Conservation (phyloP, 2,329 filamentous ascomycete species). For the Penicillium sclerotigenum region DNA sequence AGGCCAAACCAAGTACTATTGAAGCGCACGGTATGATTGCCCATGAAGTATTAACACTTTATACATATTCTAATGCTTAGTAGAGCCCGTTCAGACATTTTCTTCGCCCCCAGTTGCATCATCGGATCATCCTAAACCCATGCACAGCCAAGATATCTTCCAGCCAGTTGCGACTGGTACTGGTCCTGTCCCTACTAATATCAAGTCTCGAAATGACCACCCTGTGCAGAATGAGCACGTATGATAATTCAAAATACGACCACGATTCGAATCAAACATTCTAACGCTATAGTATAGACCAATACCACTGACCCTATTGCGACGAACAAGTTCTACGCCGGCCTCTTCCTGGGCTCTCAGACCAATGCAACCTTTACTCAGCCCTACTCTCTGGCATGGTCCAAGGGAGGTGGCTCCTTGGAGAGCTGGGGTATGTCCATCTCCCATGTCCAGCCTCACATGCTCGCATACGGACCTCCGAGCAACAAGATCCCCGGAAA, state of each 20-base stretch:
- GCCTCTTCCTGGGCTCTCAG: constrained; percentile 74
- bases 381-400: constrained; percentile 70
- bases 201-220: constrained; percentile 41
- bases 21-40: background rate
- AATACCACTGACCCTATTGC: constrained; percentile 38
- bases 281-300: constrained; percentile 18
- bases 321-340: constrained; percentile 66
- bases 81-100: background rate
- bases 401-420: constrained; percentile 59
- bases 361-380: constrained; percentile 68
- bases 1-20: background rate
- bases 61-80: background rate
- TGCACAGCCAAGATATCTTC: constrained; percentile 44
- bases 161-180: constrained; percentile 40
- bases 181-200: constrained; percentile 38
- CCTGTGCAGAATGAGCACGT: constrained; percentile 42
- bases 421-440: constrained; percentile 74
- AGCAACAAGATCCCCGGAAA: constrained; percentile 51
- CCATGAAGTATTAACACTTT: background rate
- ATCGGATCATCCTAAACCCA: constrained; percentile 12
- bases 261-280: background rate
- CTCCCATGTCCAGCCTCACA: constrained; percentile 66
- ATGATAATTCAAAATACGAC: constrained; percentile 13
- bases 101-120: background rate
- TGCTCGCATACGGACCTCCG: constrained; percentile 64